Base-by-base conservation (phyloP, 148 eudicot species). In the Silene latifolia region DNA sequence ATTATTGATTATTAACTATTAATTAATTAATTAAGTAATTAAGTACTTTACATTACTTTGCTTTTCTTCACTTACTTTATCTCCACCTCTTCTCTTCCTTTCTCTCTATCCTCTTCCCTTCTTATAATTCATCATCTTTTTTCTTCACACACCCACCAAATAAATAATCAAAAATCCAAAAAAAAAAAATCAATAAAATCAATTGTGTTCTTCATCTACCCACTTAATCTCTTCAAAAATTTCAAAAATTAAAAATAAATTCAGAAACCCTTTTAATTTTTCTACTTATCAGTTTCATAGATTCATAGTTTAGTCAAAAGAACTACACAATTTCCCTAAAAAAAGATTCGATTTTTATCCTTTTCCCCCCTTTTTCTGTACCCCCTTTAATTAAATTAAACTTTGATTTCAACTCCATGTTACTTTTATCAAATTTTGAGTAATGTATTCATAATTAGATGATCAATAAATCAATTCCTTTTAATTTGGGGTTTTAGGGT, bases 401-500 rank as follows among this genome's bases (percentile, higher is more conserved):
- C 69, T 74, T 73, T 27, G 21, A 63, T 74, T 74, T 65, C 69
- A 67, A 32, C 46, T 35, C 56, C 58, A 32, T 51, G 13, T 65
- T 5, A 67, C 18, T 18, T 73, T 76, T 67, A 63, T 47, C 76
- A 48, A 76, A 46, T 46, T 75, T 27, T 72, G 53, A 65, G 54
- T 68, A 80, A 76, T 80, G 83, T 68, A 51, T 7, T 58, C 61
- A 39, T 39, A 39, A 7, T 39, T 7, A 23, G 71, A 47, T 76
- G 44, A 57, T 76, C 69, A 42, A 1, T 29, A 58, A 23, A 20
- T 76, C 25, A 20, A 20, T 58, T 59, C 14, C 20, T 54, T 57
- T 80, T 46, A 76, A 64, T 80, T 80, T 20, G 61, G 57, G 63
- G 24, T 57, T 76, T 66, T 80, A 65, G 79, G 79, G 72, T 29